These are phyloP conservation scores for Scenedesmus sp. DNA, from an alignment of 163 green algal species.

Conservation along the genomic window DNA sequence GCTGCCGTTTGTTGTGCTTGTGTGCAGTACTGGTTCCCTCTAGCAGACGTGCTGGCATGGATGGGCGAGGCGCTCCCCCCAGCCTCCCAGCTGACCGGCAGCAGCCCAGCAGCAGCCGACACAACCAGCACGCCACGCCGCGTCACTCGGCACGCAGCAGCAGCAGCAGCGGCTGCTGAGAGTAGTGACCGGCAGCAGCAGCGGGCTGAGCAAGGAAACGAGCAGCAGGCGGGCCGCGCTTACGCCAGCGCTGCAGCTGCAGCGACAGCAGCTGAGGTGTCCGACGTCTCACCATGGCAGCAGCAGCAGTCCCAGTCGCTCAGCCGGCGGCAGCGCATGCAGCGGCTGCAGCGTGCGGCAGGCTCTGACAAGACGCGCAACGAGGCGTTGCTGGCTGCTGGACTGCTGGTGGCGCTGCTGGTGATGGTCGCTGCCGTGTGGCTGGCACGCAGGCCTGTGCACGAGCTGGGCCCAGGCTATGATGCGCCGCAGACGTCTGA, in stretches of 20 bases:
- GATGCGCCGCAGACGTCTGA: neutral
- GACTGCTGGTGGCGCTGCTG: neutral
- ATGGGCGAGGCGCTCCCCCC: neutral
- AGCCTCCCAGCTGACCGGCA: neutral
- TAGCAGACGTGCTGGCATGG: conserved; percentile 20
- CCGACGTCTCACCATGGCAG: neutral
- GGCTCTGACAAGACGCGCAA: conserved; percentile 3
- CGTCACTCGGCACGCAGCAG: neutral
- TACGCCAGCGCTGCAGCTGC: neutral
- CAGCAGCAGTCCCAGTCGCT: neutral
- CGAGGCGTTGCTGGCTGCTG: neutral
- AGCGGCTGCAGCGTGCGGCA: neutral
- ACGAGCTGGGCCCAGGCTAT: neutral
- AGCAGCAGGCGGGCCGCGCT: neutral
- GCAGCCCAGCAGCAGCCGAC: neutral
- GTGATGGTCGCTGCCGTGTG: conserved; percentile 12
- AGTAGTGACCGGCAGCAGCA: neutral
- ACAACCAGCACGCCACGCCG: neutral
- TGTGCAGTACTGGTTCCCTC: conserved; percentile 45
- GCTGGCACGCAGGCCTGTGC: neutral
- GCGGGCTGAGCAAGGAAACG: neutral
- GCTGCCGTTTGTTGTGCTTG: neutral
- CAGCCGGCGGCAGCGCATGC: neutral
- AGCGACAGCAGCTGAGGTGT: conserved; percentile 18
- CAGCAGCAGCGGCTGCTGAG: neutral